These are phyloP conservation scores for Chaetoceros muelleri DNA, from an alignment of 108 stramenopile species.

Conservation along the genomic window DNA sequence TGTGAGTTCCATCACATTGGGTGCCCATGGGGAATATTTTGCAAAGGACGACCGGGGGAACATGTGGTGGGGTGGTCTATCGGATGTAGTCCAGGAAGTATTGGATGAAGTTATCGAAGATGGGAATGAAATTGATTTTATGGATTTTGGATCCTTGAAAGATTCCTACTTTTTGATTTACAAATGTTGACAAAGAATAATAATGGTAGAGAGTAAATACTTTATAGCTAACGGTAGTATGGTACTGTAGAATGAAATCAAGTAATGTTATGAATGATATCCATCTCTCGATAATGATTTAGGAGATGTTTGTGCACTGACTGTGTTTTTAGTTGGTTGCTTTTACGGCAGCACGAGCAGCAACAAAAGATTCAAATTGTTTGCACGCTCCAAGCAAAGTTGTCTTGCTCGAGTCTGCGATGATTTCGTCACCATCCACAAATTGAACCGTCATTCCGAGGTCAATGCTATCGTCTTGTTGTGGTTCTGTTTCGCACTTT, in stretches of 20 bases:
- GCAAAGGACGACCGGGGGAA: neutral
- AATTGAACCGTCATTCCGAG: conserved; percentile 56
- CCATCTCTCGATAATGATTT: neutral
- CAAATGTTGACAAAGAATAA: neutral
- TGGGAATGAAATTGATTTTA: neutral
- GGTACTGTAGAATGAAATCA: too few species aligned
- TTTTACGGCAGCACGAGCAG: conserved; percentile 23
- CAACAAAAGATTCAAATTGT: conserved; percentile 50
- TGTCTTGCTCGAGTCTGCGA: conserved; percentile 40
- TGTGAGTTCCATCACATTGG: conserved; percentile 4
- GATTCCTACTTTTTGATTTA: neutral
- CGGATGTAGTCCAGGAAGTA: neutral
- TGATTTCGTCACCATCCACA: conserved; percentile 54
- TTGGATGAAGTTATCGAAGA: neutral
- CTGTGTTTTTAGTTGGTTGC: too few species aligned
- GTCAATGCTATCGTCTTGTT: conserved; percentile 26
- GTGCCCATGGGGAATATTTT: neutral
- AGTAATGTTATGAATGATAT: too few species aligned
- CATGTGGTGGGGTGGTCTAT: neutral
- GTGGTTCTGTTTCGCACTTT: conserved; percentile 6
- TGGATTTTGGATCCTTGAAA: neutral
- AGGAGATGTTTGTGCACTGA: neutral
- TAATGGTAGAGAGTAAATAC: neutral
- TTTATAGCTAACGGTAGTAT: too few species aligned
- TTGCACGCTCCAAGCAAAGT: conserved; percentile 42